phyloP scores from a whole-genome alignment of 2,329 filamentous ascomycete genomes.

The Amylocarpus encephaloides region DNA sequence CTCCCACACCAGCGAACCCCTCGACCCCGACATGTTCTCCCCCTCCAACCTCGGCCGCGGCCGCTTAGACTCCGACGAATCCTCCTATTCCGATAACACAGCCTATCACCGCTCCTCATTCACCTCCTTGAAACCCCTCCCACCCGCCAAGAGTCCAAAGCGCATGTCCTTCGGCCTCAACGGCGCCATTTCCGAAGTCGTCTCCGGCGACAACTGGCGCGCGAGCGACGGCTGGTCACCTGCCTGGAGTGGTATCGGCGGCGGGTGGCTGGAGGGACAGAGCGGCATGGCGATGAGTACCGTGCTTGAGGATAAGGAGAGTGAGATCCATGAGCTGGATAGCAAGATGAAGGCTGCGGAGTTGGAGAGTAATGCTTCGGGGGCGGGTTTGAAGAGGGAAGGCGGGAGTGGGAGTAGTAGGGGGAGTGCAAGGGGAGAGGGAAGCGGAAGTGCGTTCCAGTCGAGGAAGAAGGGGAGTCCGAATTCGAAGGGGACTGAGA shows the following conservation, averaged over 20 bases:
- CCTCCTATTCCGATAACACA: not conserved
- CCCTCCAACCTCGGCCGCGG: not conserved
- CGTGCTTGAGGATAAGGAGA: not conserved
- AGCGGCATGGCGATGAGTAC: constrained; percentile 2
- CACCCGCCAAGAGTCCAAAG: not conserved
- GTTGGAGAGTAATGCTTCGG: not conserved
- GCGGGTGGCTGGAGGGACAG: constrained; percentile 4
- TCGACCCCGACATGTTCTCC: not conserved
- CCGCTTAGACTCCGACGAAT: not conserved
- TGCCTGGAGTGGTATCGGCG: constrained; percentile 2
- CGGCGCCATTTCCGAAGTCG: not conserved
- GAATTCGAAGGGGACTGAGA: not conserved
- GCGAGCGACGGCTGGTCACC: not conserved
- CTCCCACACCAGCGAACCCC: not conserved
- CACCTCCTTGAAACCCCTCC: not conserved
- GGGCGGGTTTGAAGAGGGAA: not conserved
- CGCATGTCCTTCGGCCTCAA: constrained; percentile 5
- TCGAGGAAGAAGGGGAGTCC: not conserved
- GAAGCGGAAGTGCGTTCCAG: not conserved
- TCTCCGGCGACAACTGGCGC: constrained; percentile 1
- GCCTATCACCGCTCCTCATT: not conserved
- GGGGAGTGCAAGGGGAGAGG: not conserved
- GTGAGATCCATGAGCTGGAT: not conserved
- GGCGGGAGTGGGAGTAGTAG: not conserved
- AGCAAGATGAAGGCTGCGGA: not conserved